phyloP scores from a whole-genome alignment of 306 rosid species.

The Prunus armeniaca region DNA sequence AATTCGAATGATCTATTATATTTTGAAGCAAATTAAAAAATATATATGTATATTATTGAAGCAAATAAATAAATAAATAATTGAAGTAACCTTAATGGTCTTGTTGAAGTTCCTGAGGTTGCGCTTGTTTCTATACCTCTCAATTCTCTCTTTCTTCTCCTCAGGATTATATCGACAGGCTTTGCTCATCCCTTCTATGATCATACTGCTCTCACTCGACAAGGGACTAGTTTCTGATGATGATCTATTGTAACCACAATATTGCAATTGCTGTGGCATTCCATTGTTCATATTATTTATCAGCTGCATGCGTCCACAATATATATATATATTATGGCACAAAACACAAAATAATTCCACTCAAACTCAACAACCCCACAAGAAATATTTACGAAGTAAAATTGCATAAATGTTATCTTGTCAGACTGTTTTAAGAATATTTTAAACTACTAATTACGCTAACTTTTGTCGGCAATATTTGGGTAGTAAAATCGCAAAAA shows the following conservation, averaged over 20 bases:
- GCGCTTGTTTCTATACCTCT: constrained; percentile 79
- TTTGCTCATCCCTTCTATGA: constrained; percentile 86
- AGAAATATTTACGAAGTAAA: neutral
- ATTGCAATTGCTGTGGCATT: constrained; percentile 25
- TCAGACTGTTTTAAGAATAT: neutral
- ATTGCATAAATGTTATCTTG: too few relatives aligned
- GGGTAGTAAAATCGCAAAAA: neutral
- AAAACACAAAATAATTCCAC: neutral
- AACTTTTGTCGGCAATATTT: neutral
- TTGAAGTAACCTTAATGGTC: constrained; percentile 68
- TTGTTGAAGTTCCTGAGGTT: constrained; percentile 86
- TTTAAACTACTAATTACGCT: neutral
- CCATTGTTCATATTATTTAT: constrained; percentile 25
- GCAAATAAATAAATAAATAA: neutral
- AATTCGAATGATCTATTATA: neutral
- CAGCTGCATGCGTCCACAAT: constrained; percentile 34
- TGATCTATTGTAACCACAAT: constrained; percentile 22
- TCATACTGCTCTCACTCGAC: constrained; percentile 72
- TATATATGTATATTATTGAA: neutral
- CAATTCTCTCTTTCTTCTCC: constrained; percentile 82
- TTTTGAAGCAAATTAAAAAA: neutral
- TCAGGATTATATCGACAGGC: constrained; percentile 69
- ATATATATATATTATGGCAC: neutral
- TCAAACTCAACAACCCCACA: neutral
- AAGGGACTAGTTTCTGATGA: constrained; percentile 56